A percentile compares a stretch with the other conserved stretches of the same genome.
Evolutionary conservation across 2,329 filamentous ascomycete genomes (phyloP).

Genomic region (Alternaria ethzedia): DNA sequence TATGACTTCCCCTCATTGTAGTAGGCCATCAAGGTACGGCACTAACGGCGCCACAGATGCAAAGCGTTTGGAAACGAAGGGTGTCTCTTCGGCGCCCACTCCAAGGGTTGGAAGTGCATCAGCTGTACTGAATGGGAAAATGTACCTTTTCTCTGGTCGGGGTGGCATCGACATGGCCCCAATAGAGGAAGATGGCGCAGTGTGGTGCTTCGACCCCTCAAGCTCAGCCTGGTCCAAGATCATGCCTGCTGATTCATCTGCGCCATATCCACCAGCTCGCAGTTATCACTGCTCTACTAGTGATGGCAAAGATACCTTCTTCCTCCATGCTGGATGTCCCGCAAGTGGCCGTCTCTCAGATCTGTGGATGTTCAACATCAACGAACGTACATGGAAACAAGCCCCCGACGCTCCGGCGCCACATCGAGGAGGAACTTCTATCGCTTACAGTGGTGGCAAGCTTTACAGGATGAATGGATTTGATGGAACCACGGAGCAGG

Average conservation of each 20-base stretch:
- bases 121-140: conserved; percentile 69
- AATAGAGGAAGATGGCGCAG: conserved; percentile 73
- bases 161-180: conserved; percentile 72
- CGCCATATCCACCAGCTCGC: conserved; percentile 66
- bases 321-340: conserved; percentile 78
- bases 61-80: conserved; percentile 36
- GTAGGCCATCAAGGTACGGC: conserved; percentile 26
- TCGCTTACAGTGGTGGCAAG: conserved; percentile 68
- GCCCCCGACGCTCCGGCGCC: conserved; percentile 71
- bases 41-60: conserved; percentile 52
- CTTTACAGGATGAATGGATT: conserved; percentile 84
- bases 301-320: conserved; percentile 71
- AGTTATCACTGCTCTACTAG: conserved; percentile 74
- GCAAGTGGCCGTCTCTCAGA: conserved; percentile 69
- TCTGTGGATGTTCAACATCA: conserved; percentile 78
- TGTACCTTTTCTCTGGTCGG: conserved; percentile 84
- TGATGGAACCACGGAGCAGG: conserved; percentile 72
- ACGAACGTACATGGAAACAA: conserved; percentile 69
- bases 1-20: conserved; percentile 14
- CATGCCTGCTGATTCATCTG: conserved; percentile 58
- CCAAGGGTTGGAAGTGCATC: conserved; percentile 77
- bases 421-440: conserved; percentile 69
- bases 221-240: conserved; percentile 69
- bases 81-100: conserved; percentile 58
- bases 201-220: conserved; percentile 78